phyloP scores from a whole-genome alignment of 768 basidiomycete species.

The Kwoniella sp. region DNA sequence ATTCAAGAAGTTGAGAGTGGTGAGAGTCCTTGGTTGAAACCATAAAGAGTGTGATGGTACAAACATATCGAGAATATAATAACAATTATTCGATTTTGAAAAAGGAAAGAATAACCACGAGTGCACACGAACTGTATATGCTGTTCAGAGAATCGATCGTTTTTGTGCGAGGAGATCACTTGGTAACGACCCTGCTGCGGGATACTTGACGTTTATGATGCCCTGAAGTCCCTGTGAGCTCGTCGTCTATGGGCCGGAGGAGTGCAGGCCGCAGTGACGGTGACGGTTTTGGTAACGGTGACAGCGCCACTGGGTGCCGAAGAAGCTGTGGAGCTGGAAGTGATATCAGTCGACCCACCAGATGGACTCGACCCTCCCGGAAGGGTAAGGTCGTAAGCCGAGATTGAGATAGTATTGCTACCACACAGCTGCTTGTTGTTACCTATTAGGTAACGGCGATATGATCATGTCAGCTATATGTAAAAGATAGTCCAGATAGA shows the following conservation, averaged over 20 bases:
- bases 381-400: constrained; percentile 17
- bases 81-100: no score
- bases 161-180: background rate
- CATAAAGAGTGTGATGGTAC: background rate
- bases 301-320: constrained; percentile 17
- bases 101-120: no score
- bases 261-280: constrained; percentile 17
- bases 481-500: background rate
- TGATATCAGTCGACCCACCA: background rate
- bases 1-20: background rate
- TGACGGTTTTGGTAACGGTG: constrained; percentile 28
- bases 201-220: background rate
- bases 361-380: constrained; percentile 13
- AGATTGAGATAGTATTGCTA: constrained; percentile 10
- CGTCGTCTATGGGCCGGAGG: constrained; percentile 10
- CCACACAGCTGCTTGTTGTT: constrained; percentile 23
- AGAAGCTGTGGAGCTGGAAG: background rate
- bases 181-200: background rate
- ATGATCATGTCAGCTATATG: background rate
- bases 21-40: background rate
- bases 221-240: constrained; percentile 6
- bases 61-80: no score
- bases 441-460: no score
- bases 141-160: no score
- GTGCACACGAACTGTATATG: no score